phyloP scores from a whole-genome alignment of 768 basidiomycete genomes.

The Psilocybe subaeruginosa region DNA sequence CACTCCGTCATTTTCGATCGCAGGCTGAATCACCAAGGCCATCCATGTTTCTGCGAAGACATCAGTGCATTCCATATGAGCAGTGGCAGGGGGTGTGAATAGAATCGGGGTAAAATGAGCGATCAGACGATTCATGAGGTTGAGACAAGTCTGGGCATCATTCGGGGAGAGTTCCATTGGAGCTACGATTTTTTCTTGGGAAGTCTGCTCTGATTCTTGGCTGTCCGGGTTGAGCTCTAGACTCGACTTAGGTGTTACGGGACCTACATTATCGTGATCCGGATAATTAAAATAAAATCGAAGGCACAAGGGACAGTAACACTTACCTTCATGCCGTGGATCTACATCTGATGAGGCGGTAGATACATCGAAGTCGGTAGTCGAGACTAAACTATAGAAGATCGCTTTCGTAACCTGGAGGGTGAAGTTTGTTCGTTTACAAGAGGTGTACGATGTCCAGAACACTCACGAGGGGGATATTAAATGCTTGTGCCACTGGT shows the following conservation, averaged over 20 bases:
- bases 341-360: conserved; percentile 19
- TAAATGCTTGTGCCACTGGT: conserved; percentile 48
- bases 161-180: conserved; percentile 26
- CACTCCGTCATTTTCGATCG: conserved; percentile 62
- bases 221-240: not conserved
- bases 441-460: not conserved
- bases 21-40: conserved; percentile 67
- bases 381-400: conserved; percentile 65
- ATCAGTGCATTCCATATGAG: conserved; percentile 77
- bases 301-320: not conserved
- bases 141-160: conserved; percentile 43
- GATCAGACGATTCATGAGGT: conserved; percentile 59
- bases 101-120: conserved; percentile 72
- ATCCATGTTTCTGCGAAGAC: conserved; percentile 76
- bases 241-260: not conserved
- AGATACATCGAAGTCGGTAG: conserved; percentile 54
- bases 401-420: conserved; percentile 65
- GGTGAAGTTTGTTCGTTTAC: not conserved
- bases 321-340: conserved; percentile 3
- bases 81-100: conserved; percentile 70
- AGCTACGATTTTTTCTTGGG: conserved; percentile 1
- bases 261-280: not conserved
- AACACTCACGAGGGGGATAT: conserved; percentile 50
- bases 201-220: not conserved
- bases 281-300: not conserved